A percentile compares a stretch with the other conserved stretches of the same genome.
Conservation (phyloP, 176 grass and related monocot genomes). For the Hyparrhenia diplandra region DNA sequence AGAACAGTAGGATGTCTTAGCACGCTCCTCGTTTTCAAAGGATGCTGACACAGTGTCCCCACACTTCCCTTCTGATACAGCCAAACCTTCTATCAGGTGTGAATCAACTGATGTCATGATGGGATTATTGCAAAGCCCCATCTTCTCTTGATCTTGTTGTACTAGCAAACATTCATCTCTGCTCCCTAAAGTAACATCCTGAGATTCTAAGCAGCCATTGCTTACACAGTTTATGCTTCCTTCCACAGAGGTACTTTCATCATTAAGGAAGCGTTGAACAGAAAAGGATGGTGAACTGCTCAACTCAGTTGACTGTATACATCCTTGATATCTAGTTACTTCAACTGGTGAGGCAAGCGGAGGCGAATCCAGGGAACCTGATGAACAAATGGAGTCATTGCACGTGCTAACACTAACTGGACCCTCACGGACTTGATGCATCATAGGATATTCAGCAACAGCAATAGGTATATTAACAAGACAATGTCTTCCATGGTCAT, state of each 20-base stretch:
- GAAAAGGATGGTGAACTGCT: slow-evolving; percentile 28
- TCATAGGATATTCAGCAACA: slow-evolving; percentile 64
- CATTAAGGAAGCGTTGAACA: slow-evolving; percentile 23
- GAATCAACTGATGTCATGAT: slow-evolving; percentile 1
- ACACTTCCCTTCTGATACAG: slow-evolving; percentile 16
- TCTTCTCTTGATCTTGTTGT: slow-evolving; percentile 10
- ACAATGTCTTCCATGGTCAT: slow-evolving; percentile 9
- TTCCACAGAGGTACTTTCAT: slow-evolving; percentile 21
- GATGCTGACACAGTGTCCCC: neutral
- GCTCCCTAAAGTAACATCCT: slow-evolving; percentile 7
- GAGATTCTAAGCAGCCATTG: slow-evolving; percentile 7
- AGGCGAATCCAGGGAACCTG: slow-evolving; percentile 29
- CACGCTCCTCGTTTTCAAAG: slow-evolving; percentile 15
- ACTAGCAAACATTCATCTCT: slow-evolving; percentile 32
- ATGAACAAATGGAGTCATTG: slow-evolving; percentile 28
- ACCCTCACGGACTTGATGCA: slow-evolving; percentile 46
- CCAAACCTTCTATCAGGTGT: neutral
- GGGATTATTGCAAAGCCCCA: neutral
- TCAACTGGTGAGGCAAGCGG: slow-evolving; percentile 12
- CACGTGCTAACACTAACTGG: slow-evolving; percentile 25
- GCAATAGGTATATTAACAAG: slow-evolving; percentile 45
- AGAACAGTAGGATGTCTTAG: slow-evolving; percentile 18
- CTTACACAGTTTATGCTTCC: slow-evolving; percentile 2
- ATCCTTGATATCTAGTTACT: slow-evolving; percentile 1
- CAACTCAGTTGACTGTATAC: slow-evolving; percentile 18